Conservation (phyloP, 768 basidiomycete genomes). For the Gautieria morchelliformis region DNA sequence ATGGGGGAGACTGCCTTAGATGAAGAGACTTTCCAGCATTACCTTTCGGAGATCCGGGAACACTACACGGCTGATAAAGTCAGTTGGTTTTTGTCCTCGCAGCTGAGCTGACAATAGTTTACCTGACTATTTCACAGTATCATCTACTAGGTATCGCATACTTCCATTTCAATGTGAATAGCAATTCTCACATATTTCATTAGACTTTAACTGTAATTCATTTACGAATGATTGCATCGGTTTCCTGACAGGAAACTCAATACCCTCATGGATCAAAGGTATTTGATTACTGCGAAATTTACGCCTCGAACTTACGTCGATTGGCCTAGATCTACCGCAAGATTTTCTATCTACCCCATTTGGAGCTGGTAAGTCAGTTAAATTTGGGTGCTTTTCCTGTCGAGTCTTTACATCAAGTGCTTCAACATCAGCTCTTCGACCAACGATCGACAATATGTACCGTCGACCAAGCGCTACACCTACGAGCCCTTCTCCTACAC, state of each 20-base stretch:
- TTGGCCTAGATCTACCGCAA: constrained; percentile 51
- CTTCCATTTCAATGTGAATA: neutral
- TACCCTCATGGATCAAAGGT: constrained; percentile 81
- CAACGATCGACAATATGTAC: constrained; percentile 90
- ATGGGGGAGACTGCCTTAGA: constrained; percentile 78
- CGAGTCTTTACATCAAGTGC: neutral
- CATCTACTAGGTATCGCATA: constrained; percentile 60
- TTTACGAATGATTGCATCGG: constrained; percentile 86
- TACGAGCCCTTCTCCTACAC: constrained; percentile 21
- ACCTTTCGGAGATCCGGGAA: constrained; percentile 60
- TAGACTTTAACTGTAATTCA: constrained; percentile 92
- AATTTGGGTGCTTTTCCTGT: neutral
- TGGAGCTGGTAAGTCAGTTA: constrained; percentile 36
- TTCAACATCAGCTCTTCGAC: constrained; percentile 42
- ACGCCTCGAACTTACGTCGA: neutral
- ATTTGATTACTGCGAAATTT: neutral
- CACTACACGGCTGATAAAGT: constrained; percentile 90
- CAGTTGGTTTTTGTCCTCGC: constrained; percentile 16
- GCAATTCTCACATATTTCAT: neutral
- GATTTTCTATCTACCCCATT: constrained; percentile 89
- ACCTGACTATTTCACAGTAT: constrained; percentile 40
- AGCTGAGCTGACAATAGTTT: neutral
- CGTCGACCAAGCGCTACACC: constrained; percentile 40
- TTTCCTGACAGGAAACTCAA: constrained; percentile 75
- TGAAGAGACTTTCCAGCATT: constrained; percentile 78